Base-by-base conservation (phyloP, 1,284 basidiomycete genomes). In the Naganishia albida region DNA sequence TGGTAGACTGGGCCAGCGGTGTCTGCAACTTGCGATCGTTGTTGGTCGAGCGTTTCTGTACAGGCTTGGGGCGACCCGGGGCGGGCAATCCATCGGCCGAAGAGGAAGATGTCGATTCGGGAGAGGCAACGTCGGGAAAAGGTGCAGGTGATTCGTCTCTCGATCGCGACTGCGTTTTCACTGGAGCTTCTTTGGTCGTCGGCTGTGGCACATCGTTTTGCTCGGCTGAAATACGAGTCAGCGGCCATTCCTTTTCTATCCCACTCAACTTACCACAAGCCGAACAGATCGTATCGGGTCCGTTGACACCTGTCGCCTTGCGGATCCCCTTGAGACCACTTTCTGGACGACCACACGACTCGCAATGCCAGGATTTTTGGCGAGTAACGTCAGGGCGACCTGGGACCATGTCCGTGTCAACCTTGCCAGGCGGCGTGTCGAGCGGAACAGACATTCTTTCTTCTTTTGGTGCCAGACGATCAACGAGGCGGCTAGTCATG, bases 211-310 rank as follows among this genome's bases (percentile, higher is more conserved):
- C 43, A 13, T 60, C 57, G 4, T 26, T 15, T 50, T 56, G 42
- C 23, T 56, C 54, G 25, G 54, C 26, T 44, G 20, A 1, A 42
- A 8, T 26, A 38, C 13, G 28, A 34, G 51, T 51, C 7, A 51
- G 28, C 26, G 8, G n/a, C 10, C 18, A 28, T 8, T 46, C 39
- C 8, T 16, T 18, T 28, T 23, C 12, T 7, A 20, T 3, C 34
- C 34, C 34, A 53, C 7, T 12, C 55, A 52, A 84, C 88, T 75
- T 82, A 89, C 93, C 91, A 79, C 94, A 97, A 34, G 86, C 85
- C 46, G 89, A 91, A 80, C 94, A 98, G 74, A 96, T 87, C 23
- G 87, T 89, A 78, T 93, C 93, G 74, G 92, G 88, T 26, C 93
- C 72, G 25, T 62, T 64, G 18, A 94, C 70, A 12, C 63, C 63